Base-by-base conservation (phyloP, 495 filamentous ascomycete genomes). In the Podospora pseudoanserina region DNA sequence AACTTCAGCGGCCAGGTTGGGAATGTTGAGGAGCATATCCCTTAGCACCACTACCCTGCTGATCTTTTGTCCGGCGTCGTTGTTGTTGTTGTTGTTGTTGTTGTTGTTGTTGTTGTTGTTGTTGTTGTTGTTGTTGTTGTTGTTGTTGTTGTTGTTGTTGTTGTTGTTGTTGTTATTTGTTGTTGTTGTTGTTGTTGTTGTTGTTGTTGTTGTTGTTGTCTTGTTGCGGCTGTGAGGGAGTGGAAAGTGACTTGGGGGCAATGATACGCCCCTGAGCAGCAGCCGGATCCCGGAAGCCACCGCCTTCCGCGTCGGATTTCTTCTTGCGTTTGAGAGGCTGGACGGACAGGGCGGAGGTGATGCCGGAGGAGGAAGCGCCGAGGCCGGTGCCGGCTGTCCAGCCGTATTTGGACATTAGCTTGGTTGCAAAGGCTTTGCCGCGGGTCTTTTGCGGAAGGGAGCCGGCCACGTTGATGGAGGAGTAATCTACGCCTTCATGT, bases 361-460 rank as follows among this genome's bases (percentile, higher is more conserved):
- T 97, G 60, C 95, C 95, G 34, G 88, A 86, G 13, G 85, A 86
- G 61, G 87, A 85, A 2, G 92, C 92, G 68, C 95, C 95, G 15
- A 99, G 85, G 3, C 95, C 95, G 58, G 88, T 85, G 23, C 96
- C 96, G 70, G 92, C 89, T 13, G 86, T 90, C 92, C 94, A 97
- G 63, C 96, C 96, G 76, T 95, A 93, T 72, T 97, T 97, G 32
- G 88, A 85, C 85, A 99, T 90, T 34, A 97, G 84, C 27, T 93
- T 89, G 66, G 91, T 84, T 3, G 93, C 95, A 73, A 96, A 97
- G 67, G 88, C 73, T 27, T 66, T 23, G 4, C 65, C 90, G 19
- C 61, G 61, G 72, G 89, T 85, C 78, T 97, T 91, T 13, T 92
- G 91, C 0, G 94, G 92, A 13, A 89, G 88, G 65, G 83, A 84